These are phyloP conservation scores for Mariannaea elegans DNA, from an alignment of 2,329 filamentous ascomycete genomes.

Conservation along the genomic window DNA sequence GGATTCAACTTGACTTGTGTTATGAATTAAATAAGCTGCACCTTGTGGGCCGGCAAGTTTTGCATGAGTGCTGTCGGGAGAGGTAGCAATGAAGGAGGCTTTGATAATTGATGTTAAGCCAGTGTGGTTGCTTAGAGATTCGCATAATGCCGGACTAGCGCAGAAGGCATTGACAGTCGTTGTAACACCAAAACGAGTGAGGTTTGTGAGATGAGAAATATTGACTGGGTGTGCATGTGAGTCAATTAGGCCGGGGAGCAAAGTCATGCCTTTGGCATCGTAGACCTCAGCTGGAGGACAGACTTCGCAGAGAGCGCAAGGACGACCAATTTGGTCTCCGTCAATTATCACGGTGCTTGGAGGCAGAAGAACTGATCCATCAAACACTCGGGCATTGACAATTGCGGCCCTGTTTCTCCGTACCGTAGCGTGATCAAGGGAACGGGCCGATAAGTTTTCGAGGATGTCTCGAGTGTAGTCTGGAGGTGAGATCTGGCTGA, in stretches of 20 bases:
- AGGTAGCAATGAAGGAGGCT: slow-evolving; percentile 15
- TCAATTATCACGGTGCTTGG: not conserved
- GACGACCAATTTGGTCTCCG: slow-evolving; percentile 4
- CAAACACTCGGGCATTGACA: slow-evolving; percentile 6
- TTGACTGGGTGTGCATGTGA: slow-evolving; percentile 9
- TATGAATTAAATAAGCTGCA: slow-evolving; percentile 1
- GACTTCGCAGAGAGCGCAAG: not conserved
- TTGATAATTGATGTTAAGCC: slow-evolving; percentile 12
- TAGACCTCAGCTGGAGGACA: slow-evolving; percentile 3
- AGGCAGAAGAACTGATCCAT: not conserved
- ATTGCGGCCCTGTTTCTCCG: not conserved
- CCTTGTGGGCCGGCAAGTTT: not conserved
- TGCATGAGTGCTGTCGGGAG: slow-evolving; percentile 9
- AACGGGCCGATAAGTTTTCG: not conserved
- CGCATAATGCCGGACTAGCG: not conserved
- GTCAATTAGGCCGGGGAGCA: slow-evolving; percentile 15
- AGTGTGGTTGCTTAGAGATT: not conserved
- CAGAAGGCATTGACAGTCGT: slow-evolving; percentile 1
- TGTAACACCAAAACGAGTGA: slow-evolving; percentile 6
- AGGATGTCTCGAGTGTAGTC: not conserved
- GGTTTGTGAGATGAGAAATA: not conserved
- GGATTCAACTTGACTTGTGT: not conserved
- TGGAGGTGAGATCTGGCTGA: not conserved
- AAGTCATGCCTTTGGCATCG: slow-evolving; percentile 11
- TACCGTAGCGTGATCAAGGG: not conserved